Evolutionary conservation across 1,284 basidiomycete genomes (phyloP).

Genomic region (Cystobasidiaceae sp.): DNA sequence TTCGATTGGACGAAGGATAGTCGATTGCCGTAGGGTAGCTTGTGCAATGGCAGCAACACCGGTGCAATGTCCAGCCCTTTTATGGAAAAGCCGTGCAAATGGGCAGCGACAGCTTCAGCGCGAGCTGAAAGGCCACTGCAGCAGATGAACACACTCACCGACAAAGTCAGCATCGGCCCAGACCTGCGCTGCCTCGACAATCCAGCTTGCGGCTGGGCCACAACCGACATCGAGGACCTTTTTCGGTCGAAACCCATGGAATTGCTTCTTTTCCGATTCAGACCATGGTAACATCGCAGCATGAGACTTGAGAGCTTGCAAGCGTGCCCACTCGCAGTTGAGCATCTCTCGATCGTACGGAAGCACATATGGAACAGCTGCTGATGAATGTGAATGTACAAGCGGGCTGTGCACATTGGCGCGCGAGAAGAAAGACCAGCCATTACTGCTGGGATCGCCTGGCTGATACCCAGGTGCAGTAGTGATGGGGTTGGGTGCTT

Average conservation of each 20-base stretch:
- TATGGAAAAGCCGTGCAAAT: neutral
- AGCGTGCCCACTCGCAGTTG: neutral
- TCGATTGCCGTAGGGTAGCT: neutral
- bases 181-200: slow-evolving; percentile 10
- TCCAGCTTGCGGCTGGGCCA: slow-evolving; percentile 11
- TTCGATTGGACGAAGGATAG: slow-evolving; percentile 9
- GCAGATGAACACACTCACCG: neutral
- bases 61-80: slow-evolving; percentile 24
- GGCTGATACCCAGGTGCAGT: neutral
- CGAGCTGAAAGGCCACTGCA: neutral
- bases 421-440: slow-evolving; percentile 14
- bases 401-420: neutral
- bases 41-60: neutral
- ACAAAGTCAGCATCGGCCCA: slow-evolving; percentile 13
- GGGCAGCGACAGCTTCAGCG: neutral
- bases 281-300: slow-evolving; percentile 12
- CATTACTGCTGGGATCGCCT: neutral
- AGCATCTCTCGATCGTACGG: slow-evolving; percentile 3
- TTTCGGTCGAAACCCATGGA: neutral
- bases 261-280: neutral
- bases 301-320: neutral
- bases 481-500: too few species aligned
- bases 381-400: neutral
- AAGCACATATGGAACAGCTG: slow-evolving; percentile 2
- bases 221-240: slow-evolving; percentile 21